phyloP scores from a whole-genome alignment of 169 alveolate species.

The Perkinsus olseni region DNA sequence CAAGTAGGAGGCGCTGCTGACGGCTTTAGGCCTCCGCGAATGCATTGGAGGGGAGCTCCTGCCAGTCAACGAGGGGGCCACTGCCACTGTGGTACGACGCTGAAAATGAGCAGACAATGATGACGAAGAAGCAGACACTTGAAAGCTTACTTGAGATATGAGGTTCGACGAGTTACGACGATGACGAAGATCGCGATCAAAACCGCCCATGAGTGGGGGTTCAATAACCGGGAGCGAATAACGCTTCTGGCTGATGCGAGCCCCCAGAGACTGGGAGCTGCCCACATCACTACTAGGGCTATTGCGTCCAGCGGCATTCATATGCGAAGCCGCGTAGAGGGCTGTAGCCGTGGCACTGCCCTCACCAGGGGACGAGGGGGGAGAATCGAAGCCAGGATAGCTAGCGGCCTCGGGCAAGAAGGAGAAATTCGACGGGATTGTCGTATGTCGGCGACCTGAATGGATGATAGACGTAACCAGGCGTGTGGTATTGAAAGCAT shows the following conservation, averaged over 20 bases:
- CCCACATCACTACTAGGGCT: neutral
- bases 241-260: neutral
- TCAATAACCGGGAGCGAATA: neutral
- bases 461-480: neutral
- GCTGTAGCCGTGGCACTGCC: neutral
- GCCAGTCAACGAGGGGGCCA: neutral
- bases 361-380: neutral
- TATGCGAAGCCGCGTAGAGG: neutral
- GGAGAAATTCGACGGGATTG: neutral
- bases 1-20: neutral
- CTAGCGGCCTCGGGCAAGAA: neutral
- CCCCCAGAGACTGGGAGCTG: neutral
- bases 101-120: neutral
- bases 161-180: neutral
- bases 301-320: neutral
- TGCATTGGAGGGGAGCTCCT: neutral
- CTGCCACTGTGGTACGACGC: neutral
- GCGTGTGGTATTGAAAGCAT: neutral
- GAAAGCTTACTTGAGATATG: neutral
- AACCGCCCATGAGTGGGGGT: neutral
- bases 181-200: neutral
- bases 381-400: neutral
- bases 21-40: neutral
- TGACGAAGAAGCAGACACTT: neutral
- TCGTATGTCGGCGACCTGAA: conserved; percentile 4